A percentile compares a stretch with the other conserved stretches of the same genome.
These are phyloP conservation scores for Sporobolomyces phaffii DNA, from an alignment of 768 basidiomycete genomes.

Conservation along the genomic window DNA sequence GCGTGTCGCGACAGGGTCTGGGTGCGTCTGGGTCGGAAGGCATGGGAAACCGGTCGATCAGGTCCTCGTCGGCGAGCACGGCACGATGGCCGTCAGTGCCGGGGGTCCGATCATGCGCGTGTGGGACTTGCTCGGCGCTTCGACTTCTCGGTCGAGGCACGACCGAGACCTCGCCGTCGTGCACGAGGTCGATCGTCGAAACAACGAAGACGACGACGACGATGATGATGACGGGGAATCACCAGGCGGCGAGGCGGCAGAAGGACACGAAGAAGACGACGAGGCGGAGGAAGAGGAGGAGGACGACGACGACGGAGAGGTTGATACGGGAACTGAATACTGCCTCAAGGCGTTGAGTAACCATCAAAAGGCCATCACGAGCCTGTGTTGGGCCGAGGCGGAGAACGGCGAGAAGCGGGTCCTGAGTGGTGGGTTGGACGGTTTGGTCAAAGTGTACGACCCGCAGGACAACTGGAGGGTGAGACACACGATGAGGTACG, in stretches of 20 bases:
- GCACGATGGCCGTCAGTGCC: conserved; percentile 70
- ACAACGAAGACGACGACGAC: neutral
- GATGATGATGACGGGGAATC: neutral
- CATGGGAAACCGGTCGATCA: conserved; percentile 73
- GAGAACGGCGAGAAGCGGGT: conserved; percentile 66
- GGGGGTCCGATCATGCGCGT: conserved; percentile 87
- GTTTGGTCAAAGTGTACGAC: conserved; percentile 98
- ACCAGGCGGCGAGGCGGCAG: neutral
- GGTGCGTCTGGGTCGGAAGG: conserved; percentile 72
- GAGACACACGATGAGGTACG: conserved; percentile 97
- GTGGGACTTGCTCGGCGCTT: conserved; percentile 91
- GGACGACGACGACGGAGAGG: conserved; percentile 20
- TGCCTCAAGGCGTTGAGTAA: conserved; percentile 89
- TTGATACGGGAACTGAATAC: conserved; percentile 49
- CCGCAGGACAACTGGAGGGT: conserved; percentile 80
- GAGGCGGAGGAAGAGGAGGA: neutral
- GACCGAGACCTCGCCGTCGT: neutral
- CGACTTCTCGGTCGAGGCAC: conserved; percentile 15
- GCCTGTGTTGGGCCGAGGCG: conserved; percentile 51
- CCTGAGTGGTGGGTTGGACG: conserved; percentile 84
- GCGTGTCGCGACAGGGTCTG: conserved; percentile 60
- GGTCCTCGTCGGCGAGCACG: conserved; percentile 83
- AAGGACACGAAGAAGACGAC: neutral
- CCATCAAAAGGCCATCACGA: conserved; percentile 95
- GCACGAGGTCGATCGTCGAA: neutral